phyloP scores from a whole-genome alignment of 305 asterid genomes.

The Stenogyne calaminthoides region DNA sequence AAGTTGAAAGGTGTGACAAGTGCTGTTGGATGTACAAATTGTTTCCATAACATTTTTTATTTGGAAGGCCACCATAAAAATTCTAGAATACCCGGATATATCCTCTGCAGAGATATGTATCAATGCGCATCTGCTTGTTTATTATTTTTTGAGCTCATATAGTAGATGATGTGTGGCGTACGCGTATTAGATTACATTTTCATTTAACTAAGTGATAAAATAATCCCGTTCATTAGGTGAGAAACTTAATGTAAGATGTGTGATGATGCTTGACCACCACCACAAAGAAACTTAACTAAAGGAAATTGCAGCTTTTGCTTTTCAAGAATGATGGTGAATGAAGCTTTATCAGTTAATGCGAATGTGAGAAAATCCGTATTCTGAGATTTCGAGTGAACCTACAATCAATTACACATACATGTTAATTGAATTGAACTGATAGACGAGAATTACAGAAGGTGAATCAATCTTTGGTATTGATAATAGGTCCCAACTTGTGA shows the following conservation, averaged over 20 bases:
- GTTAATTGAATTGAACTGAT: no score
- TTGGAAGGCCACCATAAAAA: background rate
- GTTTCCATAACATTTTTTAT: background rate
- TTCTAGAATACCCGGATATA: background rate
- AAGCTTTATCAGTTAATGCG: background rate
- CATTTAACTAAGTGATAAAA: background rate
- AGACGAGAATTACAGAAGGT: background rate
- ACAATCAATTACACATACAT: background rate
- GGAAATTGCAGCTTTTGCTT: background rate
- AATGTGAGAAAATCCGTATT: background rate
- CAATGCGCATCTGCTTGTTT: background rate
- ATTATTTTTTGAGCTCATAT: background rate
- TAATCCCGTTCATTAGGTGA: background rate
- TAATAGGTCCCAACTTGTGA: background rate
- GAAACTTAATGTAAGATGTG: background rate
- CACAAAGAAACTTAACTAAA: background rate
- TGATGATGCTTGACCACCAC: background rate
- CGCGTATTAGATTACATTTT: background rate
- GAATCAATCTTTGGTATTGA: background rate
- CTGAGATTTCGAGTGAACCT: background rate
- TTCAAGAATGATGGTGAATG: background rate
- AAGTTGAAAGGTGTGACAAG: constrained; percentile 10
- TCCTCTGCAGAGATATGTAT: background rate
- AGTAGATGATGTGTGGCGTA: background rate
- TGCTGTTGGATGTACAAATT: background rate